Percentiles rank a stretch among this genome's conserved stretches.
Evolutionary conservation across 805 yeast species (phyloP).

Genomic region (Hanseniaspora meyeri): DNA sequence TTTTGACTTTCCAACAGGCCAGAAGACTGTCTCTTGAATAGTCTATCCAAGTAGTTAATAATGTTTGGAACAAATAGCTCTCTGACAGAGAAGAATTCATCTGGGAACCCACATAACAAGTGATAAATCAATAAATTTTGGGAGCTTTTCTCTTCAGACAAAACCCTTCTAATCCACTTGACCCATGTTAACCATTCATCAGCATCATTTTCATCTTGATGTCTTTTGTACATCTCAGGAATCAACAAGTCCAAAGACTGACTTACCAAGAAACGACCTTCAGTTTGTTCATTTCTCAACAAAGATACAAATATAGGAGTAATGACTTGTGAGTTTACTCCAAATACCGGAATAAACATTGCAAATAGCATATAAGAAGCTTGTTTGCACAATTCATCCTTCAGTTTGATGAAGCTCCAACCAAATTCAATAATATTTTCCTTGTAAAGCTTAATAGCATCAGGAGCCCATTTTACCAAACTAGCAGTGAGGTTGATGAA

Average conservation of each 20-base stretch:
- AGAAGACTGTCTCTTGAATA: conserved; percentile 63
- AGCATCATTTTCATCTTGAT: conserved; percentile 39
- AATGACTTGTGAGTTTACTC: conserved; percentile 77
- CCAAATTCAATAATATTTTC: conserved; percentile 85
- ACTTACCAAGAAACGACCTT: conserved; percentile 67
- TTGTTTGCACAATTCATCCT: conserved; percentile 79
- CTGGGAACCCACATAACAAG: conserved; percentile 75
- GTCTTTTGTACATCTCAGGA: conserved; percentile 63
- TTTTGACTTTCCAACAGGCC: conserved; percentile 54
- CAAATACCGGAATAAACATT: conserved; percentile 73
- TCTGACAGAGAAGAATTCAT: conserved; percentile 69
- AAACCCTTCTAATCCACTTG: conserved; percentile 85
- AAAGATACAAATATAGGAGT: conserved; percentile 87
- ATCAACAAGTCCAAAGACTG: conserved; percentile 83
- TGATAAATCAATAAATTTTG: conserved; percentile 83
- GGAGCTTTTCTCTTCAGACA: conserved; percentile 77
- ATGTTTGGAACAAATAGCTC: conserved; percentile 83
- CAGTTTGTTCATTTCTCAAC: conserved; percentile 71
- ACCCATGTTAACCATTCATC: conserved; percentile 49
- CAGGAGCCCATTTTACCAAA: conserved; percentile 57
- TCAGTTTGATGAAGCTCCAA: conserved; percentile 85
- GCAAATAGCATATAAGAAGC: conserved; percentile 85
- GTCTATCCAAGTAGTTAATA: conserved; percentile 82
- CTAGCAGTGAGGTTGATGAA: conserved; percentile 70
- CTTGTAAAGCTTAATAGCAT: conserved; percentile 43